Percentiles rank a stretch among this genome's conserved stretches.
These are phyloP conservation scores for Nicotiana sylvestris DNA, from an alignment of 257 asterid genomes.

Conservation along the genomic window DNA sequence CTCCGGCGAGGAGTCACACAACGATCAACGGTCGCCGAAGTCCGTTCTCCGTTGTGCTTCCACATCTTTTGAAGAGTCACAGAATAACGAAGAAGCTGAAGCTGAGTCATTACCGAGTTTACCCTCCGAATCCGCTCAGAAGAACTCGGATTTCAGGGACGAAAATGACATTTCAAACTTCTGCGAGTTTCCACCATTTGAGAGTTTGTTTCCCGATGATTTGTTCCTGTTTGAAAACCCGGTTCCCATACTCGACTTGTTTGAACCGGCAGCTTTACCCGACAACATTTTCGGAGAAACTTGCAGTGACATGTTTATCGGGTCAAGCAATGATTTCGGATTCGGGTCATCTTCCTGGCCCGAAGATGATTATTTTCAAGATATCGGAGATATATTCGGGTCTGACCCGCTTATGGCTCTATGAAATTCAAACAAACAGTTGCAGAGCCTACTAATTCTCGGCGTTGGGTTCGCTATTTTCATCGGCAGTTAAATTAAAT, in stretches of 20 bases:
- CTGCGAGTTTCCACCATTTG: slow-evolving; percentile 30
- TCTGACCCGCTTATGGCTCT: slow-evolving; percentile 76
- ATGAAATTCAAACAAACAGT: slow-evolving; percentile 18
- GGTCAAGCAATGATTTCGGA: slow-evolving; percentile 40
- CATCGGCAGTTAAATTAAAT: neutral
- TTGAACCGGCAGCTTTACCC: slow-evolving; percentile 38
- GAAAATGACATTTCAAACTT: slow-evolving; percentile 21
- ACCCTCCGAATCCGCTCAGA: neutral
- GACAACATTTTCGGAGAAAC: slow-evolving; percentile 36
- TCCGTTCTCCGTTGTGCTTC: slow-evolving; percentile 60
- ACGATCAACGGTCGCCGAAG: slow-evolving; percentile 57
- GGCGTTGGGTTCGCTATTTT: neutral
- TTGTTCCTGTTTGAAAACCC: slow-evolving; percentile 48
- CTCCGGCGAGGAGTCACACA: slow-evolving; percentile 69
- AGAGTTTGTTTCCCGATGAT: slow-evolving; percentile 38
- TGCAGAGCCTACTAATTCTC: neutral
- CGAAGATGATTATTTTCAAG: slow-evolving; percentile 61
- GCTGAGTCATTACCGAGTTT: slow-evolving; percentile 33
- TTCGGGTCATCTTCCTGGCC: slow-evolving; percentile 37
- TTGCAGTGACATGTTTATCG: slow-evolving; percentile 28
- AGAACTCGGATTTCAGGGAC: neutral
- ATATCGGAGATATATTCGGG: slow-evolving; percentile 78
- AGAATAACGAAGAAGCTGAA: slow-evolving; percentile 38
- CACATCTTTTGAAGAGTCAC: slow-evolving; percentile 36
- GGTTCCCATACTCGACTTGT: slow-evolving; percentile 39